A percentile compares a stretch with the other conserved stretches of the same genome.
Conservation (phyloP, 2,329 filamentous ascomycete genomes). For the Calonectria hongkongensis region DNA sequence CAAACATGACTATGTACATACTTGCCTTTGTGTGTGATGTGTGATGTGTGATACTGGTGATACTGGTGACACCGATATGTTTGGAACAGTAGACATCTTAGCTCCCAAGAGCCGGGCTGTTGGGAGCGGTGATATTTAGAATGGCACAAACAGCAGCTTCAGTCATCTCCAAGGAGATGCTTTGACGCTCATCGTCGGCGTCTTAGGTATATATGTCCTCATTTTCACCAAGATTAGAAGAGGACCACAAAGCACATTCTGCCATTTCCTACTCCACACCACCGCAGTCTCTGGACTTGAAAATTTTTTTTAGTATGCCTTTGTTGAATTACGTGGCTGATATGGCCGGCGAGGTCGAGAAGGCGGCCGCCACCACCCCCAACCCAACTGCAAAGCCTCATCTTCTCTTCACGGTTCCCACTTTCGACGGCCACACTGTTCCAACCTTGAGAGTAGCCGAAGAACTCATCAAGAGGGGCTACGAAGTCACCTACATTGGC, state of each 20-base stretch:
- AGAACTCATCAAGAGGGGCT: constrained; percentile 62
- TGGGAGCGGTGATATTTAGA: no score
- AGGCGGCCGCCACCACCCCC: constrained; percentile 21
- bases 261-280: background rate
- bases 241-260: no score
- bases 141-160: no score
- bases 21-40: no score
- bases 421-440: constrained; percentile 57
- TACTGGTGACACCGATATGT: no score
- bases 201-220: background rate
- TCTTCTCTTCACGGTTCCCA: constrained; percentile 55
- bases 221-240: background rate
- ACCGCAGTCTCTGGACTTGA: background rate
- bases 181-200: no score
- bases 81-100: no score
- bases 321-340: constrained; percentile 7
- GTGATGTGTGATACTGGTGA: no score
- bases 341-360: constrained; percentile 33
- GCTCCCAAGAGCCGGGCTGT: no score
- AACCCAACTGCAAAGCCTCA: constrained; percentile 50
- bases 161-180: no score
- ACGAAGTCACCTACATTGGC: constrained; percentile 64
- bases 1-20: no score
- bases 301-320: constrained; percentile 24
- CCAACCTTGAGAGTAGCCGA: constrained; percentile 59